A percentile compares a stretch with the other conserved stretches of the same genome.
These are phyloP conservation scores for Podospora sp. DNA, from an alignment of 495 filamentous ascomycete genomes.

Conservation along the genomic window DNA sequence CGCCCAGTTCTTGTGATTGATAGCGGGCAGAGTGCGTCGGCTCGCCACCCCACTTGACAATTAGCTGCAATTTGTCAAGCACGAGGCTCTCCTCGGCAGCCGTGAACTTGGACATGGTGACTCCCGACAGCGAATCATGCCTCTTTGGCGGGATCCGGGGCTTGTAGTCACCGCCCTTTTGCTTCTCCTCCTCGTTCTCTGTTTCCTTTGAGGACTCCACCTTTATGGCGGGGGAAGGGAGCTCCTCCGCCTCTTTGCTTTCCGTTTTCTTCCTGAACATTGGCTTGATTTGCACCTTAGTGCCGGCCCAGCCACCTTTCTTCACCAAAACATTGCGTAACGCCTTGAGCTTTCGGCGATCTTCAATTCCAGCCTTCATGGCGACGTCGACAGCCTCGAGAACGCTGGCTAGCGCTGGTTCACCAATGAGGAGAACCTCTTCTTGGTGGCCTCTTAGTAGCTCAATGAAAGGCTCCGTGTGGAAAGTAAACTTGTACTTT, in stretches of 20 bases:
- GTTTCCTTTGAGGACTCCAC: slow-evolving; percentile 9
- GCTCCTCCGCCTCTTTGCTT: slow-evolving; percentile 39
- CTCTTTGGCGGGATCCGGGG: slow-evolving; percentile 54
- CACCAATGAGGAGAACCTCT: slow-evolving; percentile 92
- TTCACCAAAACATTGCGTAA: slow-evolving; percentile 83
- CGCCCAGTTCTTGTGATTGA: slow-evolving; percentile 88
- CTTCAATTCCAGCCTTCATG: slow-evolving; percentile 75
- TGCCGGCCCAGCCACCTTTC: slow-evolving; percentile 91
- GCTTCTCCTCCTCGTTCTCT: slow-evolving; percentile 20
- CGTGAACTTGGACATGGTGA: slow-evolving; percentile 86
- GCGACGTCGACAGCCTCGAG: slow-evolving; percentile 80
- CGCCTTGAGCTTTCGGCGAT: slow-evolving; percentile 79
- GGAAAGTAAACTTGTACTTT: slow-evolving; percentile 99
- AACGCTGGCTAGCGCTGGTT: slow-evolving; percentile 87
- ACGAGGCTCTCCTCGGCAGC: slow-evolving; percentile 86
- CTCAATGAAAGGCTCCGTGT: slow-evolving; percentile 93
- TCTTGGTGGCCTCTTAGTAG: slow-evolving; percentile 92
- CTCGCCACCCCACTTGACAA: slow-evolving; percentile 99
- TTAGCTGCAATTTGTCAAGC: slow-evolving; percentile 92
- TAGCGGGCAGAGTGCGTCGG: slow-evolving; percentile 97
- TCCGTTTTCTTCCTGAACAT: slow-evolving; percentile 87
- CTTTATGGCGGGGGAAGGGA: background rate
- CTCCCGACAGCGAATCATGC: slow-evolving; percentile 80
- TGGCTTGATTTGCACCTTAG: slow-evolving; percentile 98
- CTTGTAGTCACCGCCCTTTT: slow-evolving; percentile 17